Base-by-base conservation (phyloP, 2,329 filamentous ascomycete genomes). In the Aureobasidium melanogenum region DNA sequence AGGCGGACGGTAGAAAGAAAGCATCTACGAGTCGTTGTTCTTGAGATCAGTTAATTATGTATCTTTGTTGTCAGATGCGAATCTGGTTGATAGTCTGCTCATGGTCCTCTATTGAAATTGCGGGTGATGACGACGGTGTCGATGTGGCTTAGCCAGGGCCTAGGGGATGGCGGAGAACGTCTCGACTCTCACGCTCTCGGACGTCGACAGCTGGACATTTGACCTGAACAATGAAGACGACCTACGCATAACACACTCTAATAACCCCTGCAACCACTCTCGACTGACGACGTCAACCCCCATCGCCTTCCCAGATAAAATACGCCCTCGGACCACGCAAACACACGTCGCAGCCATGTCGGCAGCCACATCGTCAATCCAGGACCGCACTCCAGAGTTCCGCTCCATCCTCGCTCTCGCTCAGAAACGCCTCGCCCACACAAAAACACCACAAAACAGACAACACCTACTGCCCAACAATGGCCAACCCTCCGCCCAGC, bases 381-480 rank as follows among this genome's bases (percentile, higher is more conserved):
- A 99, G 80, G 94, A 99, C 79, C 90, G 94, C 71, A 99, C 94
- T 62, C 83, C 86, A 71, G 94, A 99, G 81, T 99, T 99, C 82
- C 88, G 87, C 73, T 89, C 91, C 66, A 95, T 97, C 70, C 84
- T 97, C 64, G 81, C 84, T 48, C 90, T 96, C 73, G 89, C 90
- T 56, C 91, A 96, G 76, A 73, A 72, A 62, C 69, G 71, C 4
- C 68, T 94, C 70, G 85, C 86, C 34, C 82, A 87, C 12, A 85
- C 84, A 63, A 96, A 95, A 77, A 81, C 88, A 56, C 85, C 89
- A 69, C 82, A 88, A 34, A 89, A 95, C 75, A 84, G 68, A 34
- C 87, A 91, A 72, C 91, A 89, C 44, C 84, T 97, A 55, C 81
- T 96, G 63, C 86, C 70, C 62, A 64, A 57, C 46, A 59, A 32